phyloP scores from a whole-genome alignment of 2,329 filamentous ascomycete species.

The Pseudogymnoascus sp. region DNA sequence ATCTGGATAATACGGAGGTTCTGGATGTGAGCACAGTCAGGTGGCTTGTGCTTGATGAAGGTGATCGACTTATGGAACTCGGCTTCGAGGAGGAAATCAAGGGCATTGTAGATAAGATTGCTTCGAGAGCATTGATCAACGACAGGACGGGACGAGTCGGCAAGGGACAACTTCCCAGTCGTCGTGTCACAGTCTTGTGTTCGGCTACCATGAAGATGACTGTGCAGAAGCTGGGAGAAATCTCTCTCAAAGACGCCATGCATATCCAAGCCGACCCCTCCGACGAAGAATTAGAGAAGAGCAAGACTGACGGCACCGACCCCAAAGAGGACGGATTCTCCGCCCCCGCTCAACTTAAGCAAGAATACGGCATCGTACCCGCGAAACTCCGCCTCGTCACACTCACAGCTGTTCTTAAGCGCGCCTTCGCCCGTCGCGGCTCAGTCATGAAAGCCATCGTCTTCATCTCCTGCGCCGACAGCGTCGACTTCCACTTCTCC shows the following conservation, averaged over 20 bases:
- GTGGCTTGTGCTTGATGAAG: constrained; percentile 93
- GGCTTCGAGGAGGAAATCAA: constrained; percentile 93
- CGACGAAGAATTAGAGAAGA: constrained; percentile 43
- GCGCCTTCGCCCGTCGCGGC: constrained; percentile 79
- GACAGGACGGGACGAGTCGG: constrained; percentile 51
- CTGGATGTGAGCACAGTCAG: constrained; percentile 81
- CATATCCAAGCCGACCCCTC: constrained; percentile 66
- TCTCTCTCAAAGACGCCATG: constrained; percentile 86
- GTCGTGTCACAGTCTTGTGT: constrained; percentile 81
- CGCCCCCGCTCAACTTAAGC: constrained; percentile 88
- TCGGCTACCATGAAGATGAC: constrained; percentile 98
- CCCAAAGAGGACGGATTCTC: constrained; percentile 53
- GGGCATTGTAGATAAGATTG: constrained; percentile 74
- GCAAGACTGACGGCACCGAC: constrained; percentile 40
- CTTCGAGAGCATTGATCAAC: constrained; percentile 53
- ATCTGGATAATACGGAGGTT: constrained; percentile 85
- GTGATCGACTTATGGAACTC: constrained; percentile 95
- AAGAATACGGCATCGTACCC: constrained; percentile 80
- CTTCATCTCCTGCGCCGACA: constrained; percentile 94
- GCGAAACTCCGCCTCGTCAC: constrained; percentile 88
- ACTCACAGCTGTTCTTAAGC: constrained; percentile 73
- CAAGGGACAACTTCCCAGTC: constrained; percentile 59
- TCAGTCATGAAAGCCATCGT: constrained; percentile 95
- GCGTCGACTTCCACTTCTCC: constrained; percentile 93
- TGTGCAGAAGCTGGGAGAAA: constrained; percentile 86